A percentile compares a stretch with the other conserved stretches of the same genome.
Conservation (phyloP, 108 stramenopile species). For the Craspedostauros australis region DNA sequence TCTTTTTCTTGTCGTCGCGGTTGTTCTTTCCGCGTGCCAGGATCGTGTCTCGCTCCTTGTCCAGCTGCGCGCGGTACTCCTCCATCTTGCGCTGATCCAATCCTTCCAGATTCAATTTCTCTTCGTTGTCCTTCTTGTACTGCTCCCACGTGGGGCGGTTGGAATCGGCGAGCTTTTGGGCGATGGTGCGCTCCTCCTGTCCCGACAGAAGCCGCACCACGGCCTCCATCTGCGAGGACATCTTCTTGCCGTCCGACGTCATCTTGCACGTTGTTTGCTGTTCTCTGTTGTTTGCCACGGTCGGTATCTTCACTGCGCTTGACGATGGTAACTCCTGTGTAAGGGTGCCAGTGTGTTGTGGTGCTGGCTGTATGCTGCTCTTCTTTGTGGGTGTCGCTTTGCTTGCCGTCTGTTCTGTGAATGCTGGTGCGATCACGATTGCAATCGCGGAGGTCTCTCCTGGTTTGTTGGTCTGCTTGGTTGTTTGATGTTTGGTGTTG, state of each 20-base stretch:
- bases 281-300: no score
- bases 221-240: slow-evolving; percentile 91
- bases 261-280: no score
- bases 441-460: no score
- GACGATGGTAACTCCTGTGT: no score
- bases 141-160: slow-evolving; percentile 97
- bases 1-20: slow-evolving; percentile 29
- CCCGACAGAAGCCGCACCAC: slow-evolving; percentile 91
- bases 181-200: slow-evolving; percentile 85
- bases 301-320: no score
- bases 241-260: no score
- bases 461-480: no score
- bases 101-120: slow-evolving; percentile 85
- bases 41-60: slow-evolving; percentile 75
- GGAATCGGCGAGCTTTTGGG: slow-evolving; percentile 89
- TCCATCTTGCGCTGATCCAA: slow-evolving; percentile 90
- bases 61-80: slow-evolving; percentile 87
- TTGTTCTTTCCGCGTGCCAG: slow-evolving; percentile 68
- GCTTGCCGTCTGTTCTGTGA: no score
- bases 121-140: slow-evolving; percentile 95
- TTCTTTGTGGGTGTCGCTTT: no score
- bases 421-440: no score
- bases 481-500: slow-evolving; percentile 2
- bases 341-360: no score
- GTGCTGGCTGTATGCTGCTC: background rate